Conservation (phyloP, 345 rosid species). For the Moricandia moricandioides region DNA sequence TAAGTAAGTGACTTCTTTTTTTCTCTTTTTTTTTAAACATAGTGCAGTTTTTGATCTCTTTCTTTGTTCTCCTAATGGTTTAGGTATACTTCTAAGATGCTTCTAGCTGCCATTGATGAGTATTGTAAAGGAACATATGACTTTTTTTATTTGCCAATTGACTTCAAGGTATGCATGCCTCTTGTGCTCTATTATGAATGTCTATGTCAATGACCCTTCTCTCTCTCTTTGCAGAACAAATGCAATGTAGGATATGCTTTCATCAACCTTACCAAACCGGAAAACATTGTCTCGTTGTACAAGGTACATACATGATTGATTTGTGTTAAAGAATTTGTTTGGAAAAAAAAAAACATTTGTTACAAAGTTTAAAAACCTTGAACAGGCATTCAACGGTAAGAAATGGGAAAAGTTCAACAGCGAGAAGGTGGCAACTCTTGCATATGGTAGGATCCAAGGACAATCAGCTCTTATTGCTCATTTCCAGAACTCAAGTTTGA, state of each 20-base stretch:
- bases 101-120: slow-evolving; percentile 75
- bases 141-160: slow-evolving; percentile 77
- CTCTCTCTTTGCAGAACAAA: slow-evolving; percentile 56
- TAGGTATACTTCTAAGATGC: slow-evolving; percentile 88
- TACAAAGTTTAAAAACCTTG: slow-evolving; percentile 8
- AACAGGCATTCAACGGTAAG: slow-evolving; percentile 80
- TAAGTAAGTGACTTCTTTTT: slow-evolving; percentile 51
- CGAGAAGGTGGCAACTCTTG: slow-evolving; percentile 81
- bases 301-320: slow-evolving; percentile 41
- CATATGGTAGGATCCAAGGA: slow-evolving; percentile 86
- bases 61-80: slow-evolving; percentile 1
- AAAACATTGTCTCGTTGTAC: slow-evolving; percentile 64
- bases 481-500: slow-evolving; percentile 89
- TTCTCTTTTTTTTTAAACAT: not conserved
- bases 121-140: slow-evolving; percentile 71
- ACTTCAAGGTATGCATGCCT: slow-evolving; percentile 59
- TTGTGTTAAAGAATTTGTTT: not conserved
- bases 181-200: not conserved
- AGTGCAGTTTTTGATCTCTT: not conserved
- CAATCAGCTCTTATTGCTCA: slow-evolving; percentile 81
- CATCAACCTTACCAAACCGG: slow-evolving; percentile 77
- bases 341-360: not conserved
- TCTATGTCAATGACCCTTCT: not conserved
- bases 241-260: slow-evolving; percentile 93
- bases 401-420: slow-evolving; percentile 93